These are phyloP conservation scores for Xylaria scruposa DNA, from an alignment of 495 filamentous ascomycete genomes.

Conservation along the genomic window DNA sequence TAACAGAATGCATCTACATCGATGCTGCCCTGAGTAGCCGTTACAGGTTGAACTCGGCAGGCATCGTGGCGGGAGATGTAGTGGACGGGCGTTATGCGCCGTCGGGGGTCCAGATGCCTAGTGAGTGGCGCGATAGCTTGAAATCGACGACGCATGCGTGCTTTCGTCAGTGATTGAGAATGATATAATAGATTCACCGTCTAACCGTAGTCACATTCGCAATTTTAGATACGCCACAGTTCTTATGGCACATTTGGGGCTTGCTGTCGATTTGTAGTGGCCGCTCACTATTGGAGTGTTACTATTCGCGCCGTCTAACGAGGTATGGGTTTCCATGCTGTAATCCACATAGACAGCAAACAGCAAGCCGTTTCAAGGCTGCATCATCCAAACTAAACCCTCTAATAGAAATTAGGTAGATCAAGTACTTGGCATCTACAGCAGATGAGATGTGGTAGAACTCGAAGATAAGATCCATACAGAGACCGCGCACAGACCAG, in stretches of 20 bases:
- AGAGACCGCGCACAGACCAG: neutral
- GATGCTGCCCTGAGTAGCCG: neutral
- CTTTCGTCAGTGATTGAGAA: neutral
- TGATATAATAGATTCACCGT: neutral
- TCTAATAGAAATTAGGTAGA: too few species aligned
- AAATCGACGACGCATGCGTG: neutral
- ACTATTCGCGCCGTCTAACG: too few species aligned
- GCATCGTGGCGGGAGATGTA: neutral
- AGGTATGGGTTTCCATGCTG: too few species aligned
- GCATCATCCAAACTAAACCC: neutral
- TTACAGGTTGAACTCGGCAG: neutral
- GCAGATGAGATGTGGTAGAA: neutral
- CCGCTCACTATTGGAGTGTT: too few species aligned
- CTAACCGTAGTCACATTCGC: neutral
- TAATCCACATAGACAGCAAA: too few species aligned
- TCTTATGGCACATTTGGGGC: neutral
- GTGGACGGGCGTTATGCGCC: neutral
- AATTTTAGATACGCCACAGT: neutral
- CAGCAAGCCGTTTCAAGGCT: neutral
- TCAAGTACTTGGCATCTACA: neutral
- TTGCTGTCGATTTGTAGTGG: neutral
- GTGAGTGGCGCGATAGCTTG: neutral
- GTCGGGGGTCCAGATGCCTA: neutral
- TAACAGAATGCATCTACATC: slow-evolving; percentile 18
- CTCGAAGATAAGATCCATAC: neutral